Conservation (phyloP, 345 rosid species). For the Hirschfeldia incana region DNA sequence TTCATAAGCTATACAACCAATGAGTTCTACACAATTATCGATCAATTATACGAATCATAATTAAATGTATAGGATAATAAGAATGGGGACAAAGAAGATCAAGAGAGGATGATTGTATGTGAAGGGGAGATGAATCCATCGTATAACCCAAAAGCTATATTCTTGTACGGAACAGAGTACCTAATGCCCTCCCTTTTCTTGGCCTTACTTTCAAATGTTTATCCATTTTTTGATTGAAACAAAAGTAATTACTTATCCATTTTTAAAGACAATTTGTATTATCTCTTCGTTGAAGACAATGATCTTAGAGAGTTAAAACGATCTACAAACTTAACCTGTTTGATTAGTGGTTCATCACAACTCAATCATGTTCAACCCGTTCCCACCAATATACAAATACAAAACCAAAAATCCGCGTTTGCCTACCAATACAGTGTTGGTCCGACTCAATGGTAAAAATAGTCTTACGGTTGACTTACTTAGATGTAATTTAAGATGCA, state of each 20-base stretch:
- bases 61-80: neutral
- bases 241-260: neutral
- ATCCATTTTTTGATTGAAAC: neutral
- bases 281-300: neutral
- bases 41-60: neutral
- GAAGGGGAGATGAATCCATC: neutral
- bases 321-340: neutral
- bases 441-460: neutral
- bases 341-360: neutral
- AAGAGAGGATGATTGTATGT: neutral
- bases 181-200: neutral
- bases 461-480: neutral
- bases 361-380: neutral
- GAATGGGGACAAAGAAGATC: neutral
- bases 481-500: slow-evolving; percentile 8
- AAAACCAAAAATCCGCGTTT: neutral
- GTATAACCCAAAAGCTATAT: neutral
- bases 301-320: neutral
- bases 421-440: slow-evolving; percentile 5
- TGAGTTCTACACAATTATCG: neutral
- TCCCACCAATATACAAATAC: neutral
- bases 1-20: neutral
- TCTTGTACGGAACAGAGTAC: neutral
- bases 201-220: neutral
- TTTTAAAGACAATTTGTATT: neutral